phyloP scores from a whole-genome alignment of 202 grass and related monocot genomes.

The Setaria viridis region DNA sequence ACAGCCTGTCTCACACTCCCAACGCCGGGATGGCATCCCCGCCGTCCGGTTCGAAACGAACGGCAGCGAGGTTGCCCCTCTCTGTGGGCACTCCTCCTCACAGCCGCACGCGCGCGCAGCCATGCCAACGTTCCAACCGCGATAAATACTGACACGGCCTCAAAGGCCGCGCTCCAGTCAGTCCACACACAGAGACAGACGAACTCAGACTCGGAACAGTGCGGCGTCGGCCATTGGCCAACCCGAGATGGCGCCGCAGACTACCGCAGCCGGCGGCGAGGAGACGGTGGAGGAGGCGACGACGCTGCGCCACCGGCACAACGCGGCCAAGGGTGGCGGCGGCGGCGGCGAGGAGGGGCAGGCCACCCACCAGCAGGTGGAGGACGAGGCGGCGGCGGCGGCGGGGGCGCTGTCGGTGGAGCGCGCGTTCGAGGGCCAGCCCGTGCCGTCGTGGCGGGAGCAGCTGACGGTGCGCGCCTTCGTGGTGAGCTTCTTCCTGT shows the following conservation, averaged over 20 bases:
- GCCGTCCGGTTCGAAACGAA: background rate
- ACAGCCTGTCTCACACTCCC: background rate
- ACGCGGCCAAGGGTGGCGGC: background rate
- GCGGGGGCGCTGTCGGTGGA: conserved; percentile 52
- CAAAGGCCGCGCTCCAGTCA: background rate
- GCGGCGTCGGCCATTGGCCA: conserved; percentile 24
- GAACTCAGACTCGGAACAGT: background rate
- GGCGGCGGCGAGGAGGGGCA: background rate
- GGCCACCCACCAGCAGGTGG: background rate
- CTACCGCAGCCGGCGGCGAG: conserved; percentile 16
- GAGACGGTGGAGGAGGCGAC: conserved; percentile 53
- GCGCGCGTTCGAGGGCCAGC: conserved; percentile 50
- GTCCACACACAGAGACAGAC: background rate
- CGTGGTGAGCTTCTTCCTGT: conserved; percentile 73
- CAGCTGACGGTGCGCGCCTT: conserved; percentile 75
- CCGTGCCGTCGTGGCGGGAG: conserved; percentile 70
- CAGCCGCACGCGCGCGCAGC: background rate
- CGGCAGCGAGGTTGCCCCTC: background rate
- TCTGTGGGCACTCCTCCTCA: background rate
- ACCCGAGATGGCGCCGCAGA: conserved; percentile 46
- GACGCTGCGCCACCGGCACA: conserved; percentile 59
- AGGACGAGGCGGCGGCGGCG: background rate
- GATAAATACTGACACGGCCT: conserved; percentile 34
- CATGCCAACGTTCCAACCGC: background rate
- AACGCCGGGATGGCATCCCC: background rate